phyloP scores from a whole-genome alignment of 139 green algal species.

The Picochlorum costavermella region DNA sequence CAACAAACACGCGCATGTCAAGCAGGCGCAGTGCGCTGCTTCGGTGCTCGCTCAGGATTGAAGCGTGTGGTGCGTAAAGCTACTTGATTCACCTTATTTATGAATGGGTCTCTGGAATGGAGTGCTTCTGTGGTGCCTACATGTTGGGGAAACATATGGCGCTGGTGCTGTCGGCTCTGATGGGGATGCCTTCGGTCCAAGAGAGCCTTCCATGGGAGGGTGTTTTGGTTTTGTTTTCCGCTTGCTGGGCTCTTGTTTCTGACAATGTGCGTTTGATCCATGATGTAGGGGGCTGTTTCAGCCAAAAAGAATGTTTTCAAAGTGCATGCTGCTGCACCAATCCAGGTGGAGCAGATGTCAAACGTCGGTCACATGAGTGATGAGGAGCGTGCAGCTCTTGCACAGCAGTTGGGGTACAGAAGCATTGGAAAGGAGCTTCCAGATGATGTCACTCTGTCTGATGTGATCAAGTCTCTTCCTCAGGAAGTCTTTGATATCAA shows the following conservation, averaged over 20 bases:
- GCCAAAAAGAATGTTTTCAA: background rate
- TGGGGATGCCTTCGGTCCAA: background rate
- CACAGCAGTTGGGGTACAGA: conserved; percentile 66
- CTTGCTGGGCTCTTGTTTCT: background rate
- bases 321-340: conserved; percentile 5
- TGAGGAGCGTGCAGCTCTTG: conserved; percentile 26
- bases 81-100: no score
- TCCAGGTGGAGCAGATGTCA: background rate
- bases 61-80: no score
- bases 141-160: no score
- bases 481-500: conserved; percentile 78
- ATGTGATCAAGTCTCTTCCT: conserved; percentile 80
- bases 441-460: conserved; percentile 59
- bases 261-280: background rate
- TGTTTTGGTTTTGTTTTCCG: background rate
- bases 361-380: conserved; percentile 17
- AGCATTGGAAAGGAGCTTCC: conserved; percentile 78
- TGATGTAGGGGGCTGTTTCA: background rate
- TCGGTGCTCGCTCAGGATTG: no score
- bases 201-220: background rate
- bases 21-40: no score
- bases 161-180: no score
- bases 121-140: no score
- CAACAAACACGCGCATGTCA: no score
- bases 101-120: no score